phyloP scores from a whole-genome alignment of 169 alveolate species.

The Cryptosporidium canis region DNA sequence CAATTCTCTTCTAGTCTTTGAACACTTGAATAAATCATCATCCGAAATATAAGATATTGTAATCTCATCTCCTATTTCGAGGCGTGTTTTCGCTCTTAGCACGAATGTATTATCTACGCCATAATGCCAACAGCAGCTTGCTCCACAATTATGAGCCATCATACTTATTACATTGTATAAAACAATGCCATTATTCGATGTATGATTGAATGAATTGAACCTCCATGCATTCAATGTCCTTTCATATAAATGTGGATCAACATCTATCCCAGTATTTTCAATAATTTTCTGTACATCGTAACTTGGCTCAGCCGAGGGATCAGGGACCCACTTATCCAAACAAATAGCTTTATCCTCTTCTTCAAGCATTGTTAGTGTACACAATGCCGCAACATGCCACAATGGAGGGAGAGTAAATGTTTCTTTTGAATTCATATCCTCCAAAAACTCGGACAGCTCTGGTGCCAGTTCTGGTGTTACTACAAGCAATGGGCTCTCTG shows the following conservation, averaged over 20 bases:
- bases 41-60: conserved; percentile 88
- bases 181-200: conserved; percentile 79
- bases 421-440: conserved; percentile 51
- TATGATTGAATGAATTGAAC: conserved; percentile 85
- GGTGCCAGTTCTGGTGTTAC: conserved; percentile 80
- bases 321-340: conserved; percentile 82
- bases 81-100: conserved; percentile 80
- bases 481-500: conserved; percentile 83
- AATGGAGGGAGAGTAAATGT: conserved; percentile 80
- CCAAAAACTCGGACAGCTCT: conserved; percentile 78
- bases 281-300: conserved; percentile 55
- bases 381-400: conserved; percentile 88
- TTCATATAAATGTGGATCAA: conserved; percentile 66
- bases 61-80: conserved; percentile 84
- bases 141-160: conserved; percentile 86
- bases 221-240: conserved; percentile 84
- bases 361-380: conserved; percentile 77
- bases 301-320: conserved; percentile 77
- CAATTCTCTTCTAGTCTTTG: conserved; percentile 83
- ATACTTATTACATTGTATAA: conserved; percentile 79
- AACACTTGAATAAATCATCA: conserved; percentile 82
- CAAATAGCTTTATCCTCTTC: conserved; percentile 73
- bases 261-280: conserved; percentile 66
- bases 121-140: conserved; percentile 88
- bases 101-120: conserved; percentile 82